Evolutionary conservation across 192 early-diverging fungal genomes (phyloP).

Genomic region (Podila verticillata): DNA sequence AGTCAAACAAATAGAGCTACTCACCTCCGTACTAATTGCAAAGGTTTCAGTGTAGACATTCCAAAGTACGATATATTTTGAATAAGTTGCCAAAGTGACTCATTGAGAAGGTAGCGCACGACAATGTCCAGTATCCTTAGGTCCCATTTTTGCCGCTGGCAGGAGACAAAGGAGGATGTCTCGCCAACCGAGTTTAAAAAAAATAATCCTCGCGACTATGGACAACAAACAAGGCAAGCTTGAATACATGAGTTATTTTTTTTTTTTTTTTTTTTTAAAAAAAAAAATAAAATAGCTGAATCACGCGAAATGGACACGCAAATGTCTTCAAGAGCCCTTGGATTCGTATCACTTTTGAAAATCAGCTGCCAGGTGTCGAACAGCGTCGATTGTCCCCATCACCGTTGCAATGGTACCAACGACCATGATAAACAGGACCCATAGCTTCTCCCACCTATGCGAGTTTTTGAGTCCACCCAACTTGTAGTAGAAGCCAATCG

Average conservation of each 20-base stretch:
- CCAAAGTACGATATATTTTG: slow-evolving; percentile 3
- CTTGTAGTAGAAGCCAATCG: slow-evolving; percentile 74
- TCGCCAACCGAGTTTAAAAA: neutral
- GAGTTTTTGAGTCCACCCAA: slow-evolving; percentile 66
- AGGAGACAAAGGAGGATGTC: neutral
- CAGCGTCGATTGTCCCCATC: slow-evolving; percentile 61
- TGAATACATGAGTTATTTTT: no score
- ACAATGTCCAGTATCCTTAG: neutral
- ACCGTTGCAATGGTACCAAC: slow-evolving; percentile 63
- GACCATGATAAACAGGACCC: slow-evolving; percentile 61
- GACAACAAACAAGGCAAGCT: neutral
- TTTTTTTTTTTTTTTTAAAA: no score
- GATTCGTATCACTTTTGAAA: slow-evolving; percentile 1
- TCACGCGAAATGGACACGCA: no score
- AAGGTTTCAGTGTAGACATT: neutral
- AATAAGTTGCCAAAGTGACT: neutral
- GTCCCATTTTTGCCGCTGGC: neutral
- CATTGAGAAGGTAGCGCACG: neutral
- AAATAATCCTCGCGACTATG: neutral
- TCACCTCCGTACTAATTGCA: no score
- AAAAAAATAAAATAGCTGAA: no score
- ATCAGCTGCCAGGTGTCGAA: slow-evolving; percentile 60
- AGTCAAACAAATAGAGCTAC: no score
- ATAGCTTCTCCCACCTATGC: slow-evolving; percentile 54
- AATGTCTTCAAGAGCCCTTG: no score